Base-by-base conservation (phyloP, 192 early-diverging fungal genomes). In the Powellomyces hirtus region DNA sequence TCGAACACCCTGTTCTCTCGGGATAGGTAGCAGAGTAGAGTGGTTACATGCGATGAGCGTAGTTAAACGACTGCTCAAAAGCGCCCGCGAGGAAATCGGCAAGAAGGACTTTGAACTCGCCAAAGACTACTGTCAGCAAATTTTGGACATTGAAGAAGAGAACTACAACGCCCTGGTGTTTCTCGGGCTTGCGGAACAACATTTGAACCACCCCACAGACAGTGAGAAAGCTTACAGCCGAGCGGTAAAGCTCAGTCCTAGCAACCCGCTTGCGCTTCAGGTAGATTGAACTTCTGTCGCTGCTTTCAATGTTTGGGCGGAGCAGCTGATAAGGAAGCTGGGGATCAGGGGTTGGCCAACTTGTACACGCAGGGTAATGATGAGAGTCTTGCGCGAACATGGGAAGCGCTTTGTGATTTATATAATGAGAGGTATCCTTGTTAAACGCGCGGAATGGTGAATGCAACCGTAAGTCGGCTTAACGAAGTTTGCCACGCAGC, bases 81-180 rank as follows among this genome's bases (percentile, higher is more conserved):
- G 27, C 22, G 75, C 75, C 2, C 31, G 61, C 40, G 76, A 78
- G 37, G 73, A 63, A 24, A 59, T 81, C 0, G 40, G 11, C 0
- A 27, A n/a, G 35, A 70, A 75, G 49, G 65, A 79, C 70, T 81
- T 38, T 56, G 73, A 60, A 34, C 35, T 31, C n/a, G 70, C 73
- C 16, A 65, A 73, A 57, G 58, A 57, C 11, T 46, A 52, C 13
- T 71, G 73, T 44, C 26, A 64, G 10, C 29, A 66, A 2, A 63
- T 79, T 14, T 44, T 78, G 1, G 73, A 75, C 6, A 35, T 42
- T 2, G 80, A 73, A 29, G 53, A 30, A 4, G 59, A 57, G 16
- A 75, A 73, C 59, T 83, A 81, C 71, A 76, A 79, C 57, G 81
- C 78, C 7, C 75, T 71, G 13, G 75, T 83, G 5, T 74, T 80